Percentiles rank a stretch among this genome's conserved stretches.
Conservation (phyloP, 192 early-diverging fungal genomes). For the Jimgerdemannia flammicorona region DNA sequence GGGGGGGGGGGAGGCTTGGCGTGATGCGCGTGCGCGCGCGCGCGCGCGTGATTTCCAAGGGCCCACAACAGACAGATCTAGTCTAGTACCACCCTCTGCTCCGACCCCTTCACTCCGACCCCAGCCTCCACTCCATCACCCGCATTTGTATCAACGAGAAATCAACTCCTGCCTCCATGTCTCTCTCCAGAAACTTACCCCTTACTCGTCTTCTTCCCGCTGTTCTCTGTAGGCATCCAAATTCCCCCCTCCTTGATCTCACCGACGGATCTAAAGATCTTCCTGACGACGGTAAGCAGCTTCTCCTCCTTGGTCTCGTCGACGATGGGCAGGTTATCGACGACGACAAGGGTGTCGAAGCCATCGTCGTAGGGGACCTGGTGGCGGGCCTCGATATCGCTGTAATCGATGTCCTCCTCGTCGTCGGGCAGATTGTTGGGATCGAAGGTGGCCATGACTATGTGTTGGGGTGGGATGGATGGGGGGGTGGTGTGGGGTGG, state of each 20-base stretch:
- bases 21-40: too few relatives aligned
- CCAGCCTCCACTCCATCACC: too few relatives aligned
- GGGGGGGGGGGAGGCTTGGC: not conserved
- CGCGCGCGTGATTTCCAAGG: too few relatives aligned
- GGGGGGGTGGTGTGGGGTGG: conserved; percentile 2
- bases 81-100: not conserved
- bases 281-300: conserved; percentile 67
- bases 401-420: conserved; percentile 86
- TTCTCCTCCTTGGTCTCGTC: conserved; percentile 84
- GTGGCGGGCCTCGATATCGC: conserved; percentile 82
- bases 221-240: conserved; percentile 81
- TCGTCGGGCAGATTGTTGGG: conserved; percentile 58
- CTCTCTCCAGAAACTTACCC: conserved; percentile 48
- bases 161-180: not conserved
- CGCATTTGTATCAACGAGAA: not conserved
- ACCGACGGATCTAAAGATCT: conserved; percentile 76
- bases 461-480: not conserved
- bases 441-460: conserved; percentile 48
- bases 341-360: conserved; percentile 82
- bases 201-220: conserved; percentile 71
- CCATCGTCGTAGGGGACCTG: conserved; percentile 67
- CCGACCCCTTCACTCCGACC: not conserved
- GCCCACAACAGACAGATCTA: too few relatives aligned
- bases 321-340: conserved; percentile 89
- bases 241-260: conserved; percentile 80